Evolutionary conservation across 2,329 filamentous ascomycete genomes (phyloP).

Genomic region (Magnaporthales sp.): DNA sequence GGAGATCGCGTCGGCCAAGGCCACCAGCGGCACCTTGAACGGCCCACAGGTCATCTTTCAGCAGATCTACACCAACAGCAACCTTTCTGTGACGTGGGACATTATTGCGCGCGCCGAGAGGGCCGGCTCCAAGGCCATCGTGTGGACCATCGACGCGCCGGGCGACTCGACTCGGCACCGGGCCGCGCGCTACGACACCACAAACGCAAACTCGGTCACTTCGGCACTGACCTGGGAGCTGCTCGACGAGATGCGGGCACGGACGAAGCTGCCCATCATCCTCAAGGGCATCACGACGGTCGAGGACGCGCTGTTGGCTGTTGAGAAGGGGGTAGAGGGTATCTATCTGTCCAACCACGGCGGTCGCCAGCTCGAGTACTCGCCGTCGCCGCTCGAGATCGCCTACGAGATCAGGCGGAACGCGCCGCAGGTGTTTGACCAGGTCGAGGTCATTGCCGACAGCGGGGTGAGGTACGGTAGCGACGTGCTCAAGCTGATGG

Average conservation of each 20-base stretch:
- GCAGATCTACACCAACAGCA: conserved; percentile 23
- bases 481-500: conserved; percentile 82
- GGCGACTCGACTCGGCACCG: conserved; percentile 13
- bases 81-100: conserved; percentile 23
- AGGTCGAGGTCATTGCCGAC: conserved; percentile 78
- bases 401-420: conserved; percentile 69
- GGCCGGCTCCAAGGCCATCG: conserved; percentile 26
- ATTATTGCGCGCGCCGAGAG: conserved; percentile 22
- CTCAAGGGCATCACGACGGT: conserved; percentile 91
- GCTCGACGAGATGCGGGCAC: conserved; percentile 16
- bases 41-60: conserved; percentile 23
- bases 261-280: conserved; percentile 74
- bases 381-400: conserved; percentile 65
- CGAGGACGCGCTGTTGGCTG: conserved; percentile 82
- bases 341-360: conserved; percentile 92
- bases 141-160: conserved; percentile 26
- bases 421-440: conserved; percentile 59
- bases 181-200: conserved; percentile 14
- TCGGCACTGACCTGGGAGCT: conserved; percentile 14
- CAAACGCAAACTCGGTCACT: conserved; percentile 10
- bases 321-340: conserved; percentile 61
- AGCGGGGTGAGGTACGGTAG: conserved; percentile 80
- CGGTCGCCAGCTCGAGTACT: conserved; percentile 75
- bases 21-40: conserved; percentile 13
- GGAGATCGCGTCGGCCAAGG: conserved; percentile 20